Evolutionary conservation across 2,329 filamentous ascomycete genomes (phyloP).

Genomic region (Hymenoscyphus occultus): DNA sequence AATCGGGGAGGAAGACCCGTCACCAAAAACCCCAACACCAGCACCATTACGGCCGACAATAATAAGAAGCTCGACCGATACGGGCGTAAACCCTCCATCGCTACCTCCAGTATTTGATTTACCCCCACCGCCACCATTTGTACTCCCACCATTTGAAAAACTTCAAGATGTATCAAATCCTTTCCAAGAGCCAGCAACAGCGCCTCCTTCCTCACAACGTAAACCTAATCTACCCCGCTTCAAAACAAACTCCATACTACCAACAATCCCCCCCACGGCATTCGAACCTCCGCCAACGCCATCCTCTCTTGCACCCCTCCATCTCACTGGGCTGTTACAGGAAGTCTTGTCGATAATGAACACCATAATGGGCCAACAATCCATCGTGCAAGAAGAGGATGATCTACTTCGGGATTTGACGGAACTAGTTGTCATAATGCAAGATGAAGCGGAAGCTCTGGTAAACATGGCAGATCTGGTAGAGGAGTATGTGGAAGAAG

Average conservation of each 20-base stretch:
- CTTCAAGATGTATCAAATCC: background rate
- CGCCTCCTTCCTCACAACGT: background rate
- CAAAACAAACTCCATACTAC: background rate
- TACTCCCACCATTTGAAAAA: background rate
- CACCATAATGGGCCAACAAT: constrained; percentile 18
- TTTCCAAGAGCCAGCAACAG: background rate
- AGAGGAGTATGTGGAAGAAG: constrained; percentile 23
- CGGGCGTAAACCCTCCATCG: background rate
- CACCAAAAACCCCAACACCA: background rate
- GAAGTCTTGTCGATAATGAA: constrained; percentile 25
- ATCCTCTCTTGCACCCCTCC: constrained; percentile 18
- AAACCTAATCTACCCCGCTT: background rate
- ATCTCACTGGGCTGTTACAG: constrained; percentile 21
- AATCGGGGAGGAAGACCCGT: background rate
- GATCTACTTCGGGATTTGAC: constrained; percentile 18
- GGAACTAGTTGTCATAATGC: constrained; percentile 25
- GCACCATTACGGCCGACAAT: background rate
- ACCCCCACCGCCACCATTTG: background rate
- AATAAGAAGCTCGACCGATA: background rate
- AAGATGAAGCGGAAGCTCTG: constrained; percentile 25
- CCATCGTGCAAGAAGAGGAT: constrained; percentile 16
- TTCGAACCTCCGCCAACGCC: constrained; percentile 13
- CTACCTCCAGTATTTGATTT: background rate
- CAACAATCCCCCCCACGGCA: background rate
- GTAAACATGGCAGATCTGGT: constrained; percentile 21